A percentile compares a stretch with the other conserved stretches of the same genome.
Evolutionary conservation across 495 filamentous ascomycete species (phyloP).

Genomic region (Thermothielavioides terrestris): DNA sequence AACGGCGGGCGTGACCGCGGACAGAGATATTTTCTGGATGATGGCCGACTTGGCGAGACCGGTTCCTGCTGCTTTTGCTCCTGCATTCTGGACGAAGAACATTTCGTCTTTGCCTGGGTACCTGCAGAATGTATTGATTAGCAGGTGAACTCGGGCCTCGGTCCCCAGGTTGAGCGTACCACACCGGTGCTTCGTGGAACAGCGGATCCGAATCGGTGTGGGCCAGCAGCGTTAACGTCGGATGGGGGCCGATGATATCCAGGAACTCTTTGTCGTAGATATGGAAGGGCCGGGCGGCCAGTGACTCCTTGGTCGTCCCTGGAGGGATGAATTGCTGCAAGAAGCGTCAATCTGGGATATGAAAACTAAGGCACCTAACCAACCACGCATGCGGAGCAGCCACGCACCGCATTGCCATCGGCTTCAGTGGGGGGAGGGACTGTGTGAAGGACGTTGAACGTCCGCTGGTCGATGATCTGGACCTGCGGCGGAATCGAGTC

Average conservation of each 20-base stretch:
- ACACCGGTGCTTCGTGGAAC: slow-evolving; percentile 46
- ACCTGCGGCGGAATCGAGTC: slow-evolving; percentile 35
- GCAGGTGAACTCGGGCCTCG: no score
- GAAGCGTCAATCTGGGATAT: not conserved
- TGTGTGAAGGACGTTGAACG: slow-evolving; percentile 29
- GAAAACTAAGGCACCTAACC: not conserved
- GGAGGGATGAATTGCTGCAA: slow-evolving; percentile 30
- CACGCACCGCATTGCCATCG: slow-evolving; percentile 21
- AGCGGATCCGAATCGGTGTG: slow-evolving; percentile 33
- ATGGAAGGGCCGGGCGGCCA: slow-evolving; percentile 37
- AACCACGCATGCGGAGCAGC: not conserved
- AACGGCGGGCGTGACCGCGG: slow-evolving; percentile 30
- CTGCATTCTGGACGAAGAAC: slow-evolving; percentile 47
- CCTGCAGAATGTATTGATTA: slow-evolving; percentile 11
- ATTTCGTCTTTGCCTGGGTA: slow-evolving; percentile 39
- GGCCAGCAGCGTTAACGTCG: slow-evolving; percentile 37
- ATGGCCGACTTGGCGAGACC: slow-evolving; percentile 44
- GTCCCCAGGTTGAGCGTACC: slow-evolving; percentile 28
- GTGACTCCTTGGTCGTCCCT: slow-evolving; percentile 21
- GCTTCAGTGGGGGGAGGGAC: slow-evolving; percentile 23
- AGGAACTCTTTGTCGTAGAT: slow-evolving; percentile 39
- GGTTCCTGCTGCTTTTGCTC: slow-evolving; percentile 36
- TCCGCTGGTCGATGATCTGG: slow-evolving; percentile 36
- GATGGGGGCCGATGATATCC: slow-evolving; percentile 34
- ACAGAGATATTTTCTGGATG: slow-evolving; percentile 42